Evolutionary conservation across 495 filamentous ascomycete genomes (phyloP).

Genomic region (Aspergillus homomorphus): DNA sequence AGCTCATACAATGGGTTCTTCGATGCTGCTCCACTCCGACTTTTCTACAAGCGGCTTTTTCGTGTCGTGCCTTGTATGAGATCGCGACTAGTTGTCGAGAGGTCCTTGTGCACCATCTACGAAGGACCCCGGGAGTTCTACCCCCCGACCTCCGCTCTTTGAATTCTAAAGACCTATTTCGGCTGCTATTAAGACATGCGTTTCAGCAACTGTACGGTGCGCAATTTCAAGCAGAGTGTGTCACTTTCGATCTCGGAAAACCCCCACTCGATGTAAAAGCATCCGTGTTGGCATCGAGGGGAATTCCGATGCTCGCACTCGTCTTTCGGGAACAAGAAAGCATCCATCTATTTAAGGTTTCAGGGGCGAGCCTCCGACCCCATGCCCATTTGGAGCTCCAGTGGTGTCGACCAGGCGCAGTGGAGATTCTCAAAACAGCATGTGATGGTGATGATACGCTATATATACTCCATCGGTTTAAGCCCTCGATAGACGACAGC

Average conservation of each 20-base stretch:
- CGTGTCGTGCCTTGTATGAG: constrained; percentile 63
- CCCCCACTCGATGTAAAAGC: constrained; percentile 29
- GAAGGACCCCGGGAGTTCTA: constrained; percentile 28
- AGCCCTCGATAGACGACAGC: constrained; percentile 24
- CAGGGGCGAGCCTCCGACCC: constrained; percentile 16
- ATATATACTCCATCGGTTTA: constrained; percentile 35
- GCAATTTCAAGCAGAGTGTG: constrained; percentile 25
- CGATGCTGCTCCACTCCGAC: constrained; percentile 28
- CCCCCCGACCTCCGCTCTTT: constrained; percentile 14
- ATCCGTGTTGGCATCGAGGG: constrained; percentile 21
- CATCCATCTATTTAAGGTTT: constrained; percentile 27
- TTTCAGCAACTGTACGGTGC: constrained; percentile 33
- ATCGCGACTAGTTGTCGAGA: constrained; percentile 70
- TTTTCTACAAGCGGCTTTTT: constrained; percentile 35
- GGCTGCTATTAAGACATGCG: constrained; percentile 22
- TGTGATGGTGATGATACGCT: constrained; percentile 23
- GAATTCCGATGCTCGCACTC: constrained; percentile 16
- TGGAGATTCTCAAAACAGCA: constrained; percentile 33
- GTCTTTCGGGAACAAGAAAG: constrained; percentile 26
- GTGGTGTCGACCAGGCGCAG: constrained; percentile 23
- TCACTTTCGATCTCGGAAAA: constrained; percentile 22
- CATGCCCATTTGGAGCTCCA: constrained; percentile 18
- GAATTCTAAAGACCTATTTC: constrained; percentile 27
- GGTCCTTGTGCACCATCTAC: constrained; percentile 34
- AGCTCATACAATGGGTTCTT: constrained; percentile 42